Conservation (phyloP, 345 rosid species). For the Gossypium mustelinum region DNA sequence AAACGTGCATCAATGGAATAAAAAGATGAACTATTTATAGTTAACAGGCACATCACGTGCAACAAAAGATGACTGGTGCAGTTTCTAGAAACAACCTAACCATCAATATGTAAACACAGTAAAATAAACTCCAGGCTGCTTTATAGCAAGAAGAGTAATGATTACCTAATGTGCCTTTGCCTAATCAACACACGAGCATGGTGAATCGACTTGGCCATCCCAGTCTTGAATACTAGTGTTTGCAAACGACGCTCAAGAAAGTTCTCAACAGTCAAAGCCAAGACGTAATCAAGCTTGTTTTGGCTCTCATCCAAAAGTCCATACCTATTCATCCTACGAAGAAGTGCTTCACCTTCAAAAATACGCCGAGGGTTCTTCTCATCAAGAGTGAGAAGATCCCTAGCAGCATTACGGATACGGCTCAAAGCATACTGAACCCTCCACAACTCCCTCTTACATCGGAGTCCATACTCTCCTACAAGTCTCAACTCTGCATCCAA, state of each 20-base stretch:
- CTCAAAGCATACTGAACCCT: slow-evolving; percentile 57
- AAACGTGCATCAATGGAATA: too few relatives aligned
- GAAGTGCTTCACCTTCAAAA: slow-evolving; percentile 60
- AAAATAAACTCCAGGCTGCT: neutral
- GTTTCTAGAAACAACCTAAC: neutral
- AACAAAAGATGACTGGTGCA: too few relatives aligned
- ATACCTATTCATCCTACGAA: slow-evolving; percentile 44
- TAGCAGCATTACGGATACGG: slow-evolving; percentile 56
- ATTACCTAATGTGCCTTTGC: slow-evolving; percentile 23
- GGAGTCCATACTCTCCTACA: slow-evolving; percentile 61
- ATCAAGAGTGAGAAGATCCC: slow-evolving; percentile 54
- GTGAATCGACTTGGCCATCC: slow-evolving; percentile 21
- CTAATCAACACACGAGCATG: slow-evolving; percentile 23
- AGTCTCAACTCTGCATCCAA: slow-evolving; percentile 56
- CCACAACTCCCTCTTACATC: slow-evolving; percentile 58
- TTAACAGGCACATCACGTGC: too few relatives aligned
- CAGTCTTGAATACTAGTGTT: slow-evolving; percentile 35
- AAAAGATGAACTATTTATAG: too few relatives aligned
- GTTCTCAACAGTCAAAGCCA: slow-evolving; percentile 52
- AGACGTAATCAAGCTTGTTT: slow-evolving; percentile 61
- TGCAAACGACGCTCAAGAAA: slow-evolving; percentile 43
- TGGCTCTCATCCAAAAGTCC: slow-evolving; percentile 46
- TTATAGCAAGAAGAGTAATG: neutral
- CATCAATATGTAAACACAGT: neutral
- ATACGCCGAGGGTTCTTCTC: slow-evolving; percentile 56